Conservation (phyloP, 148 eudicot species). For the Pouteria glomerata region DNA sequence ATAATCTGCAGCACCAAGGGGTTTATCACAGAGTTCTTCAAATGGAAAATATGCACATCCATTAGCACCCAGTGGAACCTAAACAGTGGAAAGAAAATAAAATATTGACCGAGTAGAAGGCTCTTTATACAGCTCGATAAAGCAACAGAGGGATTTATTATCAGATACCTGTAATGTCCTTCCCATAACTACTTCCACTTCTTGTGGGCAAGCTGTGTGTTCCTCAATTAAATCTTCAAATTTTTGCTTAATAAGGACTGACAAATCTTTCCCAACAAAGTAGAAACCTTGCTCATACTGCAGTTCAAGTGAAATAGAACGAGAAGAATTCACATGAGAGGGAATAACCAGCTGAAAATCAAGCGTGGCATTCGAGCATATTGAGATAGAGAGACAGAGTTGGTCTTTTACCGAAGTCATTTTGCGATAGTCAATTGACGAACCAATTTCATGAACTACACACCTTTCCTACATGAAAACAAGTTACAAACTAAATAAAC, state of each 20-base stretch:
- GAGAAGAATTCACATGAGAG: not conserved
- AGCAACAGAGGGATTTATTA: not conserved
- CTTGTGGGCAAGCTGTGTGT: slow-evolving; percentile 42
- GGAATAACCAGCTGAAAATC: not conserved
- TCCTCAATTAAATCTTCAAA: slow-evolving; percentile 61
- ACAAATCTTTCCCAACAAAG: slow-evolving; percentile 49
- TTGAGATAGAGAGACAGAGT: not conserved
- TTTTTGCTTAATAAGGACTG: slow-evolving; percentile 50
- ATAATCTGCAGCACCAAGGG: slow-evolving; percentile 95
- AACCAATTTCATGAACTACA: slow-evolving; percentile 71
- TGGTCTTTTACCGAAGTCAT: slow-evolving; percentile 58
- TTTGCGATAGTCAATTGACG: slow-evolving; percentile 77
- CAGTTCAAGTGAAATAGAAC: slow-evolving; percentile 13
- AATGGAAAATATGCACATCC: slow-evolving; percentile 91
- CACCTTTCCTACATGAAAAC: slow-evolving; percentile 69
- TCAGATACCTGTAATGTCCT: slow-evolving; percentile 63
- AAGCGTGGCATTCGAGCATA: not conserved
- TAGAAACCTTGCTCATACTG: slow-evolving; percentile 82
- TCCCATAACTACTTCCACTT: slow-evolving; percentile 95
- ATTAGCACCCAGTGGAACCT: slow-evolving; percentile 82
- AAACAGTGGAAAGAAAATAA: not conserved
- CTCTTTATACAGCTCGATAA: not conserved
- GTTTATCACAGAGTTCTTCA: slow-evolving; percentile 83
- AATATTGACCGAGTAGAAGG: not conserved
- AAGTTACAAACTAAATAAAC: slow-evolving; percentile 4